Percentiles rank a stretch among this genome's conserved stretches.
Conservation (phyloP, 805 yeast species). For the Yarrowia porcina region DNA sequence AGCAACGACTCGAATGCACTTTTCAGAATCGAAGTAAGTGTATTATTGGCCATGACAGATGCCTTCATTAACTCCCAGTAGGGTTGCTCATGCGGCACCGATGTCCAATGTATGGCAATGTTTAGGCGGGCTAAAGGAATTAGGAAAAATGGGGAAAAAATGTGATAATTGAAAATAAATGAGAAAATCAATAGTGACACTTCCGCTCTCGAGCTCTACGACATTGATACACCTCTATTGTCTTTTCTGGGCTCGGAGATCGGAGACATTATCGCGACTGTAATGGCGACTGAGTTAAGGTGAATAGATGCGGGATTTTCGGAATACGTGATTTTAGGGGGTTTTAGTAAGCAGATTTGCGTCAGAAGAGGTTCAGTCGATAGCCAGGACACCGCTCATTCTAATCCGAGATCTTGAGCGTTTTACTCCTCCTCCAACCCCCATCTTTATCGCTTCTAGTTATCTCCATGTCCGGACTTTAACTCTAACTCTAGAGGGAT, state of each 20-base stretch:
- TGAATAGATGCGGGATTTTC: conserved; percentile 8
- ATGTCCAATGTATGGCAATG: background rate
- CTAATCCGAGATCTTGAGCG: background rate
- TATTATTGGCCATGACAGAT: background rate
- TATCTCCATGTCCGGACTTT: conserved; percentile 9
- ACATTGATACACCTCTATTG: no score
- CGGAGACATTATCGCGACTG: background rate
- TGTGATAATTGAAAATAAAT: background rate
- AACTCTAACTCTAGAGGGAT: conserved; percentile 14
- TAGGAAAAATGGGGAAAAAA: background rate
- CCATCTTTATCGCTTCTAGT: no score
- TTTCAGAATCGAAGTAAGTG: background rate
- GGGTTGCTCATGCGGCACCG: background rate
- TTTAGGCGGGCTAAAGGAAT: no score
- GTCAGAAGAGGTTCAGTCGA: background rate
- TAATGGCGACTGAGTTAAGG: background rate
- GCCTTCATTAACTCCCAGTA: no score
- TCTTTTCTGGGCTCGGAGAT: no score
- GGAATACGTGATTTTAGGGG: no score
- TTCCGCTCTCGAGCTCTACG: no score
- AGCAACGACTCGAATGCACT: background rate
- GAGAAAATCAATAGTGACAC: no score
- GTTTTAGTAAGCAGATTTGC: background rate
- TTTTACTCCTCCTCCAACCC: background rate
- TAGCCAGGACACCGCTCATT: background rate